Evolutionary conservation across 1,139 yeast species (phyloP), one percentile per base, ranked within the genome.

Genomic region (Suhomyces bokatorum): DNA sequence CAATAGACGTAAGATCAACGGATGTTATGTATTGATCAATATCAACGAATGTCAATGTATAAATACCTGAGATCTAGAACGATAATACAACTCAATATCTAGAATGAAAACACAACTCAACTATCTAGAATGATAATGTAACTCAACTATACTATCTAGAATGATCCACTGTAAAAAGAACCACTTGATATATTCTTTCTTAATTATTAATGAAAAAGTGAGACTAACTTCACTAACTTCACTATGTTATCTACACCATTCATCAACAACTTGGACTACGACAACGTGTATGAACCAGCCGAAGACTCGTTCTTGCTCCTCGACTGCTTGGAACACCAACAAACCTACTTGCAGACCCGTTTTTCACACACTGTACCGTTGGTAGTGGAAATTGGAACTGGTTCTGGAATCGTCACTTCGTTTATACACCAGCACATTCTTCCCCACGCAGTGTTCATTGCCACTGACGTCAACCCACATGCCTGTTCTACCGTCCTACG

Each of bases 341-440:
- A 62, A 39, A 55, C 49, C 0, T 67, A 54, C 45, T 56, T 84
- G 30, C 48, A 53, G 14, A 16, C 56, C 12, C 59, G 61, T 35
- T 77, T 73, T 47, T 24, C 46, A n/a, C 31, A 52, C 16, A 45
- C 44, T 16, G 41, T 60, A 0, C 86, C 95, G 0, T 39, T 88
- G 0, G 83, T 87, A 1, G 74, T 85, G n/a, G 99, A 93, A 58
- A 75, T 93, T 9, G 99, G 99, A 0, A 78, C 91, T 3, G 99
- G 99, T 0, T 82, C 97, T 1, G 99, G 98, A 0, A 76, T 93
- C 5, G 87, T 91, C 1, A 77, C 95, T 0, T 76, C 96, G 0
- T 93, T 93, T 59, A 55, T 89, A 11, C 78, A 78, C 51, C 68
- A 75, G 42, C 60, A 78, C 51, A 70, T 87, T 4, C 51, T 81